Evolutionary conservation across 192 early-diverging fungal genomes (phyloP), one percentile per base, ranked within the genome.

Genomic region (Lunasporangiospora selenospora): DNA sequence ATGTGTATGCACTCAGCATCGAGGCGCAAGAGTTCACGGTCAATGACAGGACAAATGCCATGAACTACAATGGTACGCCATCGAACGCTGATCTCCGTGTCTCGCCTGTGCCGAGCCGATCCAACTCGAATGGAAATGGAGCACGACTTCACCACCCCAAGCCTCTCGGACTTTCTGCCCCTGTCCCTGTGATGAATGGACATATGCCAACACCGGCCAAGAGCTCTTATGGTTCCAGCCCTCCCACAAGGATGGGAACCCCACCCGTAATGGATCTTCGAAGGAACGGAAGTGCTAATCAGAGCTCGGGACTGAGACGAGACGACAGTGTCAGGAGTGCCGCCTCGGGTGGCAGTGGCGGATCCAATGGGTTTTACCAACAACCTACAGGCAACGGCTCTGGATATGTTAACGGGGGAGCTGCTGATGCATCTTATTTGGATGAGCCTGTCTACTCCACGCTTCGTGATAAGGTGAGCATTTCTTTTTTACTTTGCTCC

Each of bases 381-480:
- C 67, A 71, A 33, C 53, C 58, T 0, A 71, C 62, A 29, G 59
- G 58, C 2, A 47, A 66, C 6, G 32, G 58, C 23, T 46, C 39
- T 36, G 53, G 48, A 15, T 48, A 32, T 13, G 30, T 64, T 41
- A 29, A 54, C 13, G 62, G 62, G 2, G 43, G n/a, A n/a, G n/a
- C n/a, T n/a, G 43, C 30, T 1, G 62, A 64, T 23, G 61, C 40
- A 6, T 19, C 58, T 13, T 71, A 57, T 44, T 34, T 71, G 24
- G 59, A 71, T 19, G 67, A 71, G 19, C 58, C 67, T 29, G 67
- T 62, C 26, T 71, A 62, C 51, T 58, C 67, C 19, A 64, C 62
- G 13, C 70, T 75, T 39, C 77, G 43, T 24, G 58, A 66, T 38
- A 65, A 78, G 53, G 63, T 64, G 60, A n/a, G 11, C 27, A 37